Evolutionary conservation across 768 basidiomycete species (phyloP), one percentile per base, ranked within the genome.

Genomic region (Mycena indigotica): DNA sequence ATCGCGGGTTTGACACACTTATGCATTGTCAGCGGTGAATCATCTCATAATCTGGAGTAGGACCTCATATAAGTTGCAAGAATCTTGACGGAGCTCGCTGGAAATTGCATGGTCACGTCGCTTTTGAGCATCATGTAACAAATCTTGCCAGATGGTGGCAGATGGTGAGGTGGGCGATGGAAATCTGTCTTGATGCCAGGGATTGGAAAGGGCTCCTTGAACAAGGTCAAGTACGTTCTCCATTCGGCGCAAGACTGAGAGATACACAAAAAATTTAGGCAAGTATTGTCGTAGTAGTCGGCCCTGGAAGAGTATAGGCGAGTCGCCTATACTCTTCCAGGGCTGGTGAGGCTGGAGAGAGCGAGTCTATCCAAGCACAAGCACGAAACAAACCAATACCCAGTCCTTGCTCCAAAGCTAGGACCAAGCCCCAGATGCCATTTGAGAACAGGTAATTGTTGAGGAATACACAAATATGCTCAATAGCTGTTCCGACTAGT

Each of bases 221-320:
- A n/a, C n/a, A n/a, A 35, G 32, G 8, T 38, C 8, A 5, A 61
- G 21, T 5, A 51, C 53, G 32, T 56, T 46, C 41, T 53, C 38
- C 6, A 53, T 54, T 3, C 53, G 40, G 8, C 55, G 60, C 16
- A 61, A 50, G 15, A 61, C 52, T 2, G 60, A 61, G n/a, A 50
- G 29, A 24, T 57, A 61, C n/a, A 61, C 54, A 13, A 61, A 13
- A 23, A 56, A 61, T 10, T 28, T 26, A 3, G 55, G 55, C 23
- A 61, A 8, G 28, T 61, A 51, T 5, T 25, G 39, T 16, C 28
- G 5, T 15, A 61, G 28, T 4, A 56, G 32, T 2, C 13, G 25
- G 2, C 8, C 26, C 35, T 26, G 41, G 0, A 17, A 21, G 10
- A 24, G 28, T 13, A 53, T 39, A 1, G 45, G 23, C 4, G 28